A percentile compares a stretch with the other conserved stretches of the same genome.
Evolutionary conservation across 1,284 basidiomycete genomes (phyloP).

Genomic region (Ustilago nuda): DNA sequence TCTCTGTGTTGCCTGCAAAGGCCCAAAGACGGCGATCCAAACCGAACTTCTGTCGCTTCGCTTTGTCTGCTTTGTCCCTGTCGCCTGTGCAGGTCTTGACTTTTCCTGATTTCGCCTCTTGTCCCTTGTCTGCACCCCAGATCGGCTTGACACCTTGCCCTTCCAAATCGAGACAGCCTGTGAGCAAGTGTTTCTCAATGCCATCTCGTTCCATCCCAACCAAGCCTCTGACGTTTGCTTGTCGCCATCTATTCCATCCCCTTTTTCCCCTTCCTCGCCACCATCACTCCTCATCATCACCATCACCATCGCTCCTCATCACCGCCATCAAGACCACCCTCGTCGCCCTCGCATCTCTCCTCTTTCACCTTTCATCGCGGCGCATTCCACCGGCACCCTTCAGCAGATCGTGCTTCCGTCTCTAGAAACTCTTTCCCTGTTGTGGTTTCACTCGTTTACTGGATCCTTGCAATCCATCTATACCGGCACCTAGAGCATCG

Average conservation of each 20-base stretch:
- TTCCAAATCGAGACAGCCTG: constrained; percentile 2
- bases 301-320: constrained; percentile 17
- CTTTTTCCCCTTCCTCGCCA: constrained; percentile 2
- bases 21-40: constrained; percentile 1
- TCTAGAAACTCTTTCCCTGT: not conserved
- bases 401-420: not conserved
- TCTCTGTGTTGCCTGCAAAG: not conserved
- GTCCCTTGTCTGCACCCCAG: constrained; percentile 15
- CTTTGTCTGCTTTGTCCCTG: not conserved
- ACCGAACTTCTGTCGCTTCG: not conserved
- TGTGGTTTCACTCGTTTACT: not conserved
- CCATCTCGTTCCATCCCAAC: not conserved
- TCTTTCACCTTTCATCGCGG: constrained; percentile 1
- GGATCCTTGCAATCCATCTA: not conserved
- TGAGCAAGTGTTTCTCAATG: constrained; percentile 8
- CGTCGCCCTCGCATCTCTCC: constrained; percentile 1
- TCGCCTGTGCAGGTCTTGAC: not conserved
- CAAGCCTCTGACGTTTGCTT: constrained; percentile 8
- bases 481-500: not conserved
- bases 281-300: constrained; percentile 14
- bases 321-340: constrained; percentile 13
- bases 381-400: not conserved
- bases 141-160: constrained; percentile 7
- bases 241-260: constrained; percentile 7
- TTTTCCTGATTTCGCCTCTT: not conserved